Base-by-base conservation (phyloP, 139 green algal genomes). In the Trebouxia sp. region DNA sequence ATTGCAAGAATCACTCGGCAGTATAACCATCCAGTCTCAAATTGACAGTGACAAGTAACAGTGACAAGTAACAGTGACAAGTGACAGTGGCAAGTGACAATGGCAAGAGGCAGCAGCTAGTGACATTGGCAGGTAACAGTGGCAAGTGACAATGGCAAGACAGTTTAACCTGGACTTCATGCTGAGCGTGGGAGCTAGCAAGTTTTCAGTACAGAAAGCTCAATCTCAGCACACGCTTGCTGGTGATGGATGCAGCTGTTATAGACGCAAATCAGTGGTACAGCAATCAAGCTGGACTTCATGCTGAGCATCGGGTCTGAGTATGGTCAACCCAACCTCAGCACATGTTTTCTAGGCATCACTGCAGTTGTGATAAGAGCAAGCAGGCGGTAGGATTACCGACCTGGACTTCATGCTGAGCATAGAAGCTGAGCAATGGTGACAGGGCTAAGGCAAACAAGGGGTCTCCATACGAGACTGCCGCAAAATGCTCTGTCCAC, bases 401-500 rank as follows among this genome's bases (percentile, higher is more conserved):
- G n/a, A 80, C 84, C 84, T 87, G 84, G 2, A 77, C 69, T 3
- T 58, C 67, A 0, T 39, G 6, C 0, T 56, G 56, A n/a, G 80
- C 72, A 12, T 45, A 22, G 5, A 30, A 65, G 17, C 78, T 70
- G 74, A 93, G 84, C 76, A 88, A 79, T 42, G 86, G 51, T 26
- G 83, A 87, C 80, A 91, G 58, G 35, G 82, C 78, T 2, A 74
- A 72, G 15, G 56, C 84, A 56, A 90, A 90, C 75, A 94, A 66
- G 2, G 82, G 75, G 70, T 94, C 89, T 0, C 89, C 90, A 55
- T 88, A 89, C 12, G 83, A 91, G 9, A 70, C 66, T 11, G 85
- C 82, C 0, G 82, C 76, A 79, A 92, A 89, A 22, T 83, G 80
- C 72, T 85, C 51, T 3, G 80, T 80, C 48, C 93, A 83, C n/a